A percentile compares a stretch with the other conserved stretches of the same genome.
Evolutionary conservation across 2,329 filamentous ascomycete genomes (phyloP).

Genomic region (Penicillium crustosum): DNA sequence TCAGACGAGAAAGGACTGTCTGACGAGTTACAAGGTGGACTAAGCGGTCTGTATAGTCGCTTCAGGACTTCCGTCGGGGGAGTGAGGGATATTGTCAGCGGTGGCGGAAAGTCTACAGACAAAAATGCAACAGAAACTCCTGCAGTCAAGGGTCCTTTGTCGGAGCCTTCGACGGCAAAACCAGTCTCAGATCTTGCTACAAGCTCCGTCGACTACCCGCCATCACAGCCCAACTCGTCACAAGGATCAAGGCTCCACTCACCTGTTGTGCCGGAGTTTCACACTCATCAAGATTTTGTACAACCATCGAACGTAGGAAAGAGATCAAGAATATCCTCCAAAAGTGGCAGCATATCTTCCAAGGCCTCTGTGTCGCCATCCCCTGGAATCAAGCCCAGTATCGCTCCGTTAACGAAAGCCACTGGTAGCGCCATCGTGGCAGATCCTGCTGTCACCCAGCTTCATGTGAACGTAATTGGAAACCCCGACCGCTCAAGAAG

Average conservation of each 20-base stretch:
- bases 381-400: conserved; percentile 40
- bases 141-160: conserved; percentile 28
- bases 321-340: conserved; percentile 43
- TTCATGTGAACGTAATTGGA: conserved; percentile 42
- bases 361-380: conserved; percentile 42
- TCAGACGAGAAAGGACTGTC: conserved; percentile 69
- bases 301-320: conserved; percentile 28
- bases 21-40: conserved; percentile 76
- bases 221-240: conserved; percentile 33
- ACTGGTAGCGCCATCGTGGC: conserved; percentile 35
- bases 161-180: conserved; percentile 30
- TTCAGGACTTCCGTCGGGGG: conserved; percentile 79
- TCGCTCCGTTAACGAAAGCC: conserved; percentile 38
- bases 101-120: conserved; percentile 34
- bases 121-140: conserved; percentile 27
- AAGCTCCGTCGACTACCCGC: conserved; percentile 23
- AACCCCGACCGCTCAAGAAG: conserved; percentile 29
- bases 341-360: conserved; percentile 44
- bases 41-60: conserved; percentile 85
- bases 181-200: conserved; percentile 25
- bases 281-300: conserved; percentile 30
- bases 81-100: conserved; percentile 55
- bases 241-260: conserved; percentile 41
- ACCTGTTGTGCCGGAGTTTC: conserved; percentile 34
- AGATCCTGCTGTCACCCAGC: conserved; percentile 49